A percentile compares a stretch with the other conserved stretches of the same genome.
phyloP scores from a whole-genome alignment of 2,329 filamentous ascomycete species.

The Botryotinia narcissicola region DNA sequence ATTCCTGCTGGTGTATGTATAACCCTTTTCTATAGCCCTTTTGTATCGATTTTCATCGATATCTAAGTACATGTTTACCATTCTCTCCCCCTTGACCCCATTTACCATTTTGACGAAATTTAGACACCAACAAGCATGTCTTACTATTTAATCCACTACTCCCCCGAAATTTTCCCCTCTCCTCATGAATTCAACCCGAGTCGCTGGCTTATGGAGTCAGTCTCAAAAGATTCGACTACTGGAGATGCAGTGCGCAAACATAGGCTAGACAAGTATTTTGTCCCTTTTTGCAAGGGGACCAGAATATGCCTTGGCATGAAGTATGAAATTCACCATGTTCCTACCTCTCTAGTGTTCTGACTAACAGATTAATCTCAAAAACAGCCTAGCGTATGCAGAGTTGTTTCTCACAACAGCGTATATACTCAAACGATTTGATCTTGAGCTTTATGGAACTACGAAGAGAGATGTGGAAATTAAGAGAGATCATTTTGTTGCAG shows the following conservation, averaged over 20 bases:
- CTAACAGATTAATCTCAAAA: background rate
- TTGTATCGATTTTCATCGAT: background rate
- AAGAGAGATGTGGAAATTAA: conserved; percentile 6
- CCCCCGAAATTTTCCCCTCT: conserved; percentile 5
- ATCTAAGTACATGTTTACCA: too few relatives aligned
- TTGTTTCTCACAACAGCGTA: conserved; percentile 11
- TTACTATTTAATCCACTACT: conserved; percentile 13
- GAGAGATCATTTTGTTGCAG: conserved; percentile 7
- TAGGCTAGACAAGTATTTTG: conserved; percentile 9
- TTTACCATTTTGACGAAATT: background rate
- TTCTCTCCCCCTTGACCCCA: background rate
- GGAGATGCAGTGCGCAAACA: background rate
- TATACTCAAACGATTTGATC: conserved; percentile 5
- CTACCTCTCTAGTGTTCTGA: background rate
- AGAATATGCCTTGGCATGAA: conserved; percentile 13
- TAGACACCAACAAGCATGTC: conserved; percentile 19
- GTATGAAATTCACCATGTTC: background rate
- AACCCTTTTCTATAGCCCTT: background rate
- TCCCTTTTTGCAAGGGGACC: conserved; percentile 11
- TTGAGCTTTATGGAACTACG: conserved; percentile 11
- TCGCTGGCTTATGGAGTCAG: conserved; percentile 4
- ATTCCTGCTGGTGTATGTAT: conserved; percentile 33
- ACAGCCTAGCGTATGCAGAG: conserved; percentile 18
- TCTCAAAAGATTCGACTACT: background rate
- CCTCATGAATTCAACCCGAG: conserved; percentile 11